Conservation (phyloP, 2,329 filamentous ascomycete genomes). For the Fusarium chlamydosporum region DNA sequence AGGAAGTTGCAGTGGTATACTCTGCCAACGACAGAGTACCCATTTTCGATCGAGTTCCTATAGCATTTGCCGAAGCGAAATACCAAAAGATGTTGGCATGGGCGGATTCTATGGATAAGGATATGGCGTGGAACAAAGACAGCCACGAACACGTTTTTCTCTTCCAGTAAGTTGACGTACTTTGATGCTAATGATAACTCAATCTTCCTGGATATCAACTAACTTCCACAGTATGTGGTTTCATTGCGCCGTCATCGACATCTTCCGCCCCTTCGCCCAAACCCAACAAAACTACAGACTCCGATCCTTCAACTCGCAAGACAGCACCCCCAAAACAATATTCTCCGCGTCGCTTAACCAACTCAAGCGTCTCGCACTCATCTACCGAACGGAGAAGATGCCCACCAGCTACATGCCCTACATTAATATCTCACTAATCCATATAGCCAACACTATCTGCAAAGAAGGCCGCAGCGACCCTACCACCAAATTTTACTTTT, state of each 20-base stretch:
- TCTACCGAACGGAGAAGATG: background rate
- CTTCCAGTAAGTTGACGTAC: background rate
- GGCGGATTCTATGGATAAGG: background rate
- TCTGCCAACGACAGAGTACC: rapidly evolving
- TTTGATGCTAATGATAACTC: too few relatives aligned
- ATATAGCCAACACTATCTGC: constrained; percentile 19
- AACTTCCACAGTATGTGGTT: background rate
- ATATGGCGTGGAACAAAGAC: constrained; percentile 5
- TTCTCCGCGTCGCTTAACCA: constrained; percentile 10
- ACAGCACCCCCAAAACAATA: constrained; percentile 7
- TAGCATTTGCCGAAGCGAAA: constrained; percentile 10
- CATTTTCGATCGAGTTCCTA: background rate
- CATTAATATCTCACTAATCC: constrained; percentile 11
- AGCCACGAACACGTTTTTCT: constrained; percentile 1
- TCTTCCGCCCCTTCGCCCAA: background rate
- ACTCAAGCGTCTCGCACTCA: background rate
- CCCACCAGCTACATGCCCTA: constrained; percentile 15
- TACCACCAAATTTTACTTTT: background rate
- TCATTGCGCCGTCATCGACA: constrained; percentile 9
- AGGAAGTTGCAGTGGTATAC: background rate
- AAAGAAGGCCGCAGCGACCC: background rate
- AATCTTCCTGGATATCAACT: background rate
- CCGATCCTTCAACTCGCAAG: background rate
- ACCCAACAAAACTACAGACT: background rate
- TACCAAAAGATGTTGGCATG: constrained; percentile 1